These are phyloP conservation scores for Pichia cactophila DNA, from an alignment of 1,139 yeast species.

Conservation along the genomic window DNA sequence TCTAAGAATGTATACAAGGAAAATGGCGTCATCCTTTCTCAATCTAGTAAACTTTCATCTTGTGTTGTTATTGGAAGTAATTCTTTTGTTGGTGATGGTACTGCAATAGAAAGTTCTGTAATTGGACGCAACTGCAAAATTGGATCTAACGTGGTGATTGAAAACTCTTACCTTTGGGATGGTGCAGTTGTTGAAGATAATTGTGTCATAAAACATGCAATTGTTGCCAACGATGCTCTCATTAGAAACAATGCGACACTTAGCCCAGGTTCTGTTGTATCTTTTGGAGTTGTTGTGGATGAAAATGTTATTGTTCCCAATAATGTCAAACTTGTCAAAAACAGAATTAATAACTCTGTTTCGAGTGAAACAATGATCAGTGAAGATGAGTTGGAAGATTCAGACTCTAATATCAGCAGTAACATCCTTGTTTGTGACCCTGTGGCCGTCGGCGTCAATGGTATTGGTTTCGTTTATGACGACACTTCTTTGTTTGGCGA, in stretches of 20 bases:
- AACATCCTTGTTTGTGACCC: slow-evolving; percentile 16
- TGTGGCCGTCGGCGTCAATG: slow-evolving; percentile 26
- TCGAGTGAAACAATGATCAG: slow-evolving; percentile 9
- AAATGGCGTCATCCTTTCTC: slow-evolving; percentile 76
- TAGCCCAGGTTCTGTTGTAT: slow-evolving; percentile 71
- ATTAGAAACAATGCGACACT: slow-evolving; percentile 47
- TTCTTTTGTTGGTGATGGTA: slow-evolving; percentile 56
- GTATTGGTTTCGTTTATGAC: slow-evolving; percentile 32
- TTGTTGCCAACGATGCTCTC: slow-evolving; percentile 58
- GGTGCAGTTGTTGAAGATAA: slow-evolving; percentile 65
- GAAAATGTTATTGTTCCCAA: slow-evolving; percentile 38
- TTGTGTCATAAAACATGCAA: slow-evolving; percentile 48
- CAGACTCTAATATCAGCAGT: slow-evolving; percentile 1
- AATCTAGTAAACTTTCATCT: slow-evolving; percentile 75
- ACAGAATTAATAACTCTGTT: slow-evolving; percentile 32
- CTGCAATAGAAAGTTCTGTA: slow-evolving; percentile 54
- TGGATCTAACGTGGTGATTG: slow-evolving; percentile 66
- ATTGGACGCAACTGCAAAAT: slow-evolving; percentile 82
- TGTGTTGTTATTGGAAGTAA: slow-evolving; percentile 73
- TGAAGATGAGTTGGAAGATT: slow-evolving; percentile 11
- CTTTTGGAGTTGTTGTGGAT: slow-evolving; percentile 64
- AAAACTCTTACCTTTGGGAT: slow-evolving; percentile 83
- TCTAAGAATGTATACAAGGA: slow-evolving; percentile 83
- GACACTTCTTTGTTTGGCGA: slow-evolving; percentile 30
- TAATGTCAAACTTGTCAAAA: slow-evolving; percentile 45